Evolutionary conservation across 352 stramenopile species (phyloP), one percentile per base, ranked within the genome.

Genomic region (Saprolegnia diclina): DNA sequence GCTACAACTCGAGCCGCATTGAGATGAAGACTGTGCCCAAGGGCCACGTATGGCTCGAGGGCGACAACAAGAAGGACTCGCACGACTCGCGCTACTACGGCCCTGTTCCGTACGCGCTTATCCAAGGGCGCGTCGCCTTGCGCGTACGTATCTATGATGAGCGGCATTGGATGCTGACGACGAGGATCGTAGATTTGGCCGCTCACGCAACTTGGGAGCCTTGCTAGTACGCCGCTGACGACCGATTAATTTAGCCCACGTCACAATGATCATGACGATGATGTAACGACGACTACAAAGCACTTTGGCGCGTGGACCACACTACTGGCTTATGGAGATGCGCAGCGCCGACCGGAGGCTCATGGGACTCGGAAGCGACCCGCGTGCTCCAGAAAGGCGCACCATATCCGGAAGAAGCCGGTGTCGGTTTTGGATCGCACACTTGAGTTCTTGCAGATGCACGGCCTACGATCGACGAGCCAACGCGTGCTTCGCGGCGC

Each of bases 1-100:
- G 63, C 19, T 69, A 69, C 53, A 59, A 72, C 37, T 52, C 65
- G 54, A 67, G 16, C 35, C 59, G 35, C 21, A 57, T 72, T 26
- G 65, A 72, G n/a, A 22, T 67, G 29, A 65, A 65, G 45, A 67
- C 37, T 18, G 75, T 96, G 29, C 95, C 95, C 3, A 85, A 90
- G 62, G 93, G 95, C 37, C 91, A 98, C 73, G 79, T 98, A 55
- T 99, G 96, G 96, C 74, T 99, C 16, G 94, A 99, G 80, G 96
- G 96, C 50, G 96, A 99, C 80, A 99, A 99, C 84, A 91, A 95
- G 40, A 74, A 92, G 65, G 95, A 98, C 80, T 98, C 92, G 45
- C 92, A 89, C 38, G 96, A 99, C 79, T 98, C 92, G 42, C 80
- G 96, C 18, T 92, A 96, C 76, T 99, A 98, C 74, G 96, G 96